A percentile compares a stretch with the other conserved stretches of the same genome.
phyloP scores from a whole-genome alignment of 2,329 filamentous ascomycete species.

The Sporothrix phasma region DNA sequence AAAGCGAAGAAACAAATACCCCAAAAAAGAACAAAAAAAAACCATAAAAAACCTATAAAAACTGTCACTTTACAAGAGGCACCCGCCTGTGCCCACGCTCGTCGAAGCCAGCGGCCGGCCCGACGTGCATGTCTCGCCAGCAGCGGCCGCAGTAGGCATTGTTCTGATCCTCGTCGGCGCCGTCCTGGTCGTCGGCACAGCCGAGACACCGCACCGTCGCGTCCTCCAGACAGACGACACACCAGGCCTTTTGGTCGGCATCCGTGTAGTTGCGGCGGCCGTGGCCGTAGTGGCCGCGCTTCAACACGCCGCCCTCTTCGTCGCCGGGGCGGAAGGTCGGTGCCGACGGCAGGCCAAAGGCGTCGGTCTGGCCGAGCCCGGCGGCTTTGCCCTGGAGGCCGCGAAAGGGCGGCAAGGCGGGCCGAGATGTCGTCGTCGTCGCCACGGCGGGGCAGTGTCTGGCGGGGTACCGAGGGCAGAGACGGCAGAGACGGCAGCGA shows the following conservation, averaged over 20 bases:
- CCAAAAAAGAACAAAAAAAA: too few relatives aligned
- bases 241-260: constrained; percentile 68
- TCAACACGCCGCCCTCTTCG: constrained; percentile 21
- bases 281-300: constrained; percentile 11
- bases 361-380: constrained; percentile 24
- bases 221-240: constrained; percentile 72
- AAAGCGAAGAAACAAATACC: too few relatives aligned
- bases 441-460: constrained; percentile 18
- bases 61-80: constrained; percentile 34
- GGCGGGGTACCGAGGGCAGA: constrained; percentile 4
- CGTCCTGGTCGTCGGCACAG: constrained; percentile 50
- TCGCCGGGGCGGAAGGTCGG: constrained; percentile 41
- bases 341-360: constrained; percentile 38
- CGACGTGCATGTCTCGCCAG: constrained; percentile 72
- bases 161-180: neutral
- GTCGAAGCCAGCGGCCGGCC: constrained; percentile 58
- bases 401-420: constrained; percentile 43
- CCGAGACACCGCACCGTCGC: constrained; percentile 62
- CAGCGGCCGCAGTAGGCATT: constrained; percentile 63
- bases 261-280: constrained; percentile 46
- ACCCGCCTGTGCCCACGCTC: constrained; percentile 60
- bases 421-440: constrained; percentile 39
- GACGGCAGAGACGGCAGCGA: neutral
- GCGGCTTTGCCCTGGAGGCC: constrained; percentile 24
- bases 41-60: too few relatives aligned